These are phyloP conservation scores for Globisporangium heterothallicum DNA, from an alignment of 352 stramenopile species.

Conservation along the genomic window DNA sequence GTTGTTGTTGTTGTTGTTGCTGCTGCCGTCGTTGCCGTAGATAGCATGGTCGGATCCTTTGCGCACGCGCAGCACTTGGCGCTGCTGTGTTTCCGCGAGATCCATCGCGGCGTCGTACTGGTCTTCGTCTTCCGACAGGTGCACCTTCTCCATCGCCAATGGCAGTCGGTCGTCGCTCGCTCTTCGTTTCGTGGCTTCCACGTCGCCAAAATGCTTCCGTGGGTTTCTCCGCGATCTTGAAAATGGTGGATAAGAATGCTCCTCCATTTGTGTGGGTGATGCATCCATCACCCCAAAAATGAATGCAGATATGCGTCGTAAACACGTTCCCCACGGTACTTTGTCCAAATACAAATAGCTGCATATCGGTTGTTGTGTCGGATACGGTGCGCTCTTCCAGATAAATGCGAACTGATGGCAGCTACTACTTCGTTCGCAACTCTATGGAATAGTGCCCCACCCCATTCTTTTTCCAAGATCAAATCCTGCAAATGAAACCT, in stretches of 20 bases:
- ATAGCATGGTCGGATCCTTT: slow-evolving; percentile 59
- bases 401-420: too few relatives aligned
- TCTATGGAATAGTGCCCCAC: neutral
- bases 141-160: neutral
- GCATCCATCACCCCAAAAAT: neutral
- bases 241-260: slow-evolving; percentile 10
- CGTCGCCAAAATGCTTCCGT: neutral
- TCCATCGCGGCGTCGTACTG: slow-evolving; percentile 13
- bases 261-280: too few relatives aligned
- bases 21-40: slow-evolving; percentile 47
- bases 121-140: slow-evolving; percentile 12
- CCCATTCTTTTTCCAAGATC: neutral
- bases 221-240: neutral
- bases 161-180: neutral
- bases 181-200: neutral
- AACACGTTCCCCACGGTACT: slow-evolving; percentile 6
- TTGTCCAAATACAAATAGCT: neutral
- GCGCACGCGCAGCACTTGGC: slow-evolving; percentile 51
- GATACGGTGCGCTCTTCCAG: too few relatives aligned
- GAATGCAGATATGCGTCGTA: neutral
- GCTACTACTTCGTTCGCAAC: too few relatives aligned
- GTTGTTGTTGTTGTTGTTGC: slow-evolving; percentile 31
- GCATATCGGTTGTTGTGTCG: slow-evolving; percentile 3
- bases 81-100: slow-evolving; percentile 38
- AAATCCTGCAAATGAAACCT: too few relatives aligned